Conservation (phyloP, 768 basidiomycete genomes). For the Kwoniella pini region DNA sequence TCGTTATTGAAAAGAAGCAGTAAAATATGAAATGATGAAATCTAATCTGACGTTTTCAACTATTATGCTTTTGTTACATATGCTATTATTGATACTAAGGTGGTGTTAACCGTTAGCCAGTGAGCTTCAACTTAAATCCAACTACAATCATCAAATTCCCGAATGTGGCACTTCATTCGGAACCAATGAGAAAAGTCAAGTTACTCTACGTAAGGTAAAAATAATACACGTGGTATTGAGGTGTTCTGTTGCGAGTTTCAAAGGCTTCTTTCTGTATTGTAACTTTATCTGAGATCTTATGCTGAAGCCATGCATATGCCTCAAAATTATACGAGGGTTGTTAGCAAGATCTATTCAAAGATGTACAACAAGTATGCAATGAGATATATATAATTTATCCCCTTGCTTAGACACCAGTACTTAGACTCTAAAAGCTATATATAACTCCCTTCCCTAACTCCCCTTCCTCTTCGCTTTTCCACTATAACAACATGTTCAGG, state of each 20-base stretch:
- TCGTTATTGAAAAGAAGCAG: not conserved
- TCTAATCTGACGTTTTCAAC: constrained; percentile 1
- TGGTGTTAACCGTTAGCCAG: not conserved
- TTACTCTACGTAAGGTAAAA: no score
- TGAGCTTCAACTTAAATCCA: not conserved
- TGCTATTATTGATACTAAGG: not conserved
- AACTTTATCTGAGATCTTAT: no score
- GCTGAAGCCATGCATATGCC: no score
- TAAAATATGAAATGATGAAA: not conserved
- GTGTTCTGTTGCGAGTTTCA: not conserved
- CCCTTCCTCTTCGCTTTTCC: constrained; percentile 20
- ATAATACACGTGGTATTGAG: no score
- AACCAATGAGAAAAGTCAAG: constrained; percentile 19
- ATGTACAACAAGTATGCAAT: no score
- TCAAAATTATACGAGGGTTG: no score
- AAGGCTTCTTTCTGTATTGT: no score
- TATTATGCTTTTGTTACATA: no score
- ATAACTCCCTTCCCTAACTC: constrained; percentile 41
- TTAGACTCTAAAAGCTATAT: constrained; percentile 16
- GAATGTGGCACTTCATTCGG: constrained; percentile 15
- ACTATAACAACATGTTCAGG: constrained; percentile 15
- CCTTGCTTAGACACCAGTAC: no score
- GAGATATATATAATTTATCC: no score
- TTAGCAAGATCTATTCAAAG: no score
- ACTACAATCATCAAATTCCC: constrained; percentile 3